Base-by-base conservation (phyloP, 2,329 filamentous ascomycete species). In the Colletotrichum lentis region DNA sequence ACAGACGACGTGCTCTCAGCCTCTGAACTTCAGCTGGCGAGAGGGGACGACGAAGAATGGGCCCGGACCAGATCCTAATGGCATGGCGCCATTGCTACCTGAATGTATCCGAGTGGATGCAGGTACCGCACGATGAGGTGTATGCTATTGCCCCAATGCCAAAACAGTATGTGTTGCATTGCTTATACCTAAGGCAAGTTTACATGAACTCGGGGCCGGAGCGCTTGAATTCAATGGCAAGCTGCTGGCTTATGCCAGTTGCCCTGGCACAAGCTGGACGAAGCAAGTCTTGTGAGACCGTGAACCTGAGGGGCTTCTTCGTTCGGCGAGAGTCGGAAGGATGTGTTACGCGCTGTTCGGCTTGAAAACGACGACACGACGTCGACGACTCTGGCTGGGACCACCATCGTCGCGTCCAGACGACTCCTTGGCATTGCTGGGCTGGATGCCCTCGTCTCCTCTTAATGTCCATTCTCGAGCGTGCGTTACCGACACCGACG, bases 1-100 rank as follows among this genome's bases (percentile, higher is more conserved):
- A 14, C 20, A 39, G 12, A 27, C 11, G 5, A 6, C 35, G 11
- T 55, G 31, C 52, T 37, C 61, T 65, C 63, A 62, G 20, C 31
- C 39, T 37, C 22, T 20, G 20, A 22, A 37, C 35, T 37, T 55
- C 35, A 2, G n/a, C 52, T 41, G n/a, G 4, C 31, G 14, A 55
- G 14, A 5, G 12, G n/a, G 35, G 22, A n/a, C 11, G 11, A 31
- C n/a, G 6, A 37, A 18, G 3, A 16, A 22, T 39, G 52, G 52
- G 52, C 5, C 12, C 41, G 52, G 35, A 18, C 35, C n/a, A 14
- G 20, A 55, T 20, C 14, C 35, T 18, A 2, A 7, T 43, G 18
- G 41, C 41, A 7, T 5, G 12, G 39, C 14, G 35, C n/a, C 14
- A 10, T 5, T n/a, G 52, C 12, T 7, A 18, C 2, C 31, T 35